Percentiles rank a stretch among this genome's conserved stretches.
Evolutionary conservation across 1,139 yeast genomes (phyloP).

Genomic region (Wickerhamomyces sp.): DNA sequence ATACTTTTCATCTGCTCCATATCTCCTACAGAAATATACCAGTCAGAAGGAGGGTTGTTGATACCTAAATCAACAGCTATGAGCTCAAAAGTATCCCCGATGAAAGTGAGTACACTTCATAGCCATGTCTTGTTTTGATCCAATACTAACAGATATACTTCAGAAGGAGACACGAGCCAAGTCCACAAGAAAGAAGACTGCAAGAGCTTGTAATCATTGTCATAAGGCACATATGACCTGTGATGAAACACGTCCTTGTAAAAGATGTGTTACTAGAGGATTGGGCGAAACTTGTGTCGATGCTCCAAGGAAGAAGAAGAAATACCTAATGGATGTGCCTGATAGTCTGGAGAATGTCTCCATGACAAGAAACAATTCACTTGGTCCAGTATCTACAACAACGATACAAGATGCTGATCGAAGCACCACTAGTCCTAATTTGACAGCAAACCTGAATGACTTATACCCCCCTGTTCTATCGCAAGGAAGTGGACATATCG

Average conservation of each 20-base stretch:
- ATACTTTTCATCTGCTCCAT: too few species aligned
- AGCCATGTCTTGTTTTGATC: too few species aligned
- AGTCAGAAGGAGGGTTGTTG: too few species aligned
- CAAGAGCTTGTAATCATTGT: slow-evolving; percentile 83
- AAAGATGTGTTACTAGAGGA: slow-evolving; percentile 68
- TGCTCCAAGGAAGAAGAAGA: slow-evolving; percentile 84
- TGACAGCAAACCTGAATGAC: slow-evolving; percentile 5
- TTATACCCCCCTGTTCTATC: slow-evolving; percentile 12
- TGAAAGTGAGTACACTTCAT: too few species aligned
- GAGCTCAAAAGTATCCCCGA: too few species aligned
- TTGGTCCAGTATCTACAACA: neutral
- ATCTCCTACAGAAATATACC: too few species aligned
- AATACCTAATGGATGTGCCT: slow-evolving; percentile 64
- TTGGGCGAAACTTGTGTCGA: slow-evolving; percentile 73
- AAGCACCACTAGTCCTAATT: neutral
- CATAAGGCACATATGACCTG: slow-evolving; percentile 86
- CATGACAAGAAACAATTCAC: slow-evolving; percentile 8
- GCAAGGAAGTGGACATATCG: neutral
- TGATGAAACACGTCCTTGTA: slow-evolving; percentile 77
- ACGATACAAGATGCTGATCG: neutral
- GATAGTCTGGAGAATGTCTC: slow-evolving; percentile 18
- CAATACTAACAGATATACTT: neutral
- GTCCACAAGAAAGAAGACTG: slow-evolving; percentile 51
- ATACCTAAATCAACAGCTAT: too few species aligned
- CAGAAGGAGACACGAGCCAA: slow-evolving; percentile 6